A percentile compares a stretch with the other conserved stretches of the same genome.
These are phyloP conservation scores for Colletotrichum australisinense DNA, from an alignment of 2,329 filamentous ascomycete genomes.

Conservation along the genomic window DNA sequence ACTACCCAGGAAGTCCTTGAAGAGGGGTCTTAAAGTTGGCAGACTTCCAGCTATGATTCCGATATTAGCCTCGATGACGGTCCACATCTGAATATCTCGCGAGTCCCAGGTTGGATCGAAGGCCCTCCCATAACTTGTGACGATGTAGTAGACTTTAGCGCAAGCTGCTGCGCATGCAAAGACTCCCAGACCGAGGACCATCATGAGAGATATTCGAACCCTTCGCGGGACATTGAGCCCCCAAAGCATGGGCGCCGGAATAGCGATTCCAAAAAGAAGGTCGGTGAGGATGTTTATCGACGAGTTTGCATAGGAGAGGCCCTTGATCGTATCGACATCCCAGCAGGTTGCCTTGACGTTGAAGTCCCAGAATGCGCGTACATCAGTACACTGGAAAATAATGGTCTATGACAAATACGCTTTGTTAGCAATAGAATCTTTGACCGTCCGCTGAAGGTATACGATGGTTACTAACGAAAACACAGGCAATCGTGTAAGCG, in stretches of 20 bases:
- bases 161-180: conserved; percentile 57
- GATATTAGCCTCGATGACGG: conserved; percentile 50
- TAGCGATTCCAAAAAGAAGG: conserved; percentile 51
- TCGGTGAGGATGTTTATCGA: conserved; percentile 50
- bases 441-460: neutral
- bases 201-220: conserved; percentile 52
- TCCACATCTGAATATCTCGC: conserved; percentile 60
- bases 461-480: conserved; percentile 45
- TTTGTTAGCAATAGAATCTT: too few relatives aligned
- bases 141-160: conserved; percentile 52
- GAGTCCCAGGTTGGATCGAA: conserved; percentile 58
- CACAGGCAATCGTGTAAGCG: conserved; percentile 46
- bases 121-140: conserved; percentile 48
- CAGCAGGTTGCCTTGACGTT: conserved; percentile 54
- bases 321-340: conserved; percentile 49
- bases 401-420: conserved; percentile 47
- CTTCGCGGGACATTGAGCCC: conserved; percentile 53
- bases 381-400: conserved; percentile 59
- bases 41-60: conserved; percentile 51
- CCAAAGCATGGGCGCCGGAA: conserved; percentile 52
- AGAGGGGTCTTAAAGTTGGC: conserved; percentile 48
- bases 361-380: conserved; percentile 57
- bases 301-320: conserved; percentile 55
- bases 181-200: conserved; percentile 54
- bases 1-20: conserved; percentile 46